phyloP scores from a whole-genome alignment of 208 protist genomes.

The Vickermania ingenoplastis region DNA sequence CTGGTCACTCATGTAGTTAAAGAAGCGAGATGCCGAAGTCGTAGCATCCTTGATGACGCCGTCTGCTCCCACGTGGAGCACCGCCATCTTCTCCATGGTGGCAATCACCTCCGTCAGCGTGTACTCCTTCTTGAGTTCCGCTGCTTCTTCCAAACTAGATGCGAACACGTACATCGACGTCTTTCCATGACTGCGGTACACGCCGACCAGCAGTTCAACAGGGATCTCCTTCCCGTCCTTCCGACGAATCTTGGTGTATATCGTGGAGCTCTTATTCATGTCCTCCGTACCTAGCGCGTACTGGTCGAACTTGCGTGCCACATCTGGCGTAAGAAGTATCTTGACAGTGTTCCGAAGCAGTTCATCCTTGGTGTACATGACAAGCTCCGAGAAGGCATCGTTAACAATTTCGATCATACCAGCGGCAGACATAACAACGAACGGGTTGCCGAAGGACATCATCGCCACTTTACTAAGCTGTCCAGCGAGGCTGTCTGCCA shows the following conservation, averaged over 20 bases:
- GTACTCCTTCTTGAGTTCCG: conserved; percentile 6
- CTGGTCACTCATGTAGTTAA: conserved; percentile 1
- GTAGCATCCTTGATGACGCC: conserved; percentile 7
- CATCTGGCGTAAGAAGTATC: conserved; percentile 12
- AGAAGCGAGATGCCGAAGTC: conserved; percentile 1
- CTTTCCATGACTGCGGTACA: not conserved
- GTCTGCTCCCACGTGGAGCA: conserved; percentile 8
- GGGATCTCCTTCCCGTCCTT: not conserved
- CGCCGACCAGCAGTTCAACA: not conserved
- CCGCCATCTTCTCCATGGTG: conserved; percentile 3
- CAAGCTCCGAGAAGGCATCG: conserved; percentile 3
- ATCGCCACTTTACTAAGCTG: conserved; percentile 7
- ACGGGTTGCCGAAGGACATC: not conserved
- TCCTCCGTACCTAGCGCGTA: not conserved
- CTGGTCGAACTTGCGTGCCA: not conserved
- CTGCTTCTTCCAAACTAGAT: conserved; percentile 3
- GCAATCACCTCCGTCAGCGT: conserved; percentile 7
- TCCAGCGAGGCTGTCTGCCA: conserved; percentile 2
- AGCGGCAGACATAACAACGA: conserved; percentile 5
- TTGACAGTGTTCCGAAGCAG: conserved; percentile 10
- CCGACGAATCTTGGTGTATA: not conserved
- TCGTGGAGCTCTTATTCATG: not conserved
- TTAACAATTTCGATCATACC: conserved; percentile 13
- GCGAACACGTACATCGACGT: conserved; percentile 12
- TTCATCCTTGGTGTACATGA: conserved; percentile 12